A percentile compares a stretch with the other conserved stretches of the same genome.
phyloP scores from a whole-genome alignment of 2,329 filamentous ascomycete genomes.

The Paraconiothyrium brasiliense region DNA sequence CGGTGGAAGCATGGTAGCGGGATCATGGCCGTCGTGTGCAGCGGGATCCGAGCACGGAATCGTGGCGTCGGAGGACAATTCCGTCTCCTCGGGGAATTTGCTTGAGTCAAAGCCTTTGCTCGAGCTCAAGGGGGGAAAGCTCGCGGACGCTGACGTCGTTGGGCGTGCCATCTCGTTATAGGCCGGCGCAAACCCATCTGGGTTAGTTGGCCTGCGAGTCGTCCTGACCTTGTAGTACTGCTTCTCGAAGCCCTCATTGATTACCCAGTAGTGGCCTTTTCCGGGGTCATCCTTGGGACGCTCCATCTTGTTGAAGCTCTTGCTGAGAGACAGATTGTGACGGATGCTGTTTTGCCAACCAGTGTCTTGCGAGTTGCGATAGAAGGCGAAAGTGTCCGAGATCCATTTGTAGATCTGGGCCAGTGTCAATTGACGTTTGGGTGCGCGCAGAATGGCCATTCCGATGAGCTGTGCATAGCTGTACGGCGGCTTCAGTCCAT shows the following conservation, averaged over 20 bases:
- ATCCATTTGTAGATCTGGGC: slow-evolving; percentile 99
- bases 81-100: slow-evolving; percentile 60
- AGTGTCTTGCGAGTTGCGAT: slow-evolving; percentile 77
- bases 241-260: slow-evolving; percentile 87
- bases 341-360: slow-evolving; percentile 99
- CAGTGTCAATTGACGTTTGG: slow-evolving; percentile 83
- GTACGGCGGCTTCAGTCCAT: slow-evolving; percentile 86
- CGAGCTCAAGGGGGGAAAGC: slow-evolving; percentile 48
- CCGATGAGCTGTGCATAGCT: slow-evolving; percentile 96
- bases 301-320: slow-evolving; percentile 95
- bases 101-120: slow-evolving; percentile 59
- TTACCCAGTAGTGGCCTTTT: slow-evolving; percentile 97
- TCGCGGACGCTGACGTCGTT: slow-evolving; percentile 49
- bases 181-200: slow-evolving; percentile 45
- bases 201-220: slow-evolving; percentile 62
- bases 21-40: slow-evolving; percentile 57
- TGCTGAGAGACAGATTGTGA: slow-evolving; percentile 96
- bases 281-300: slow-evolving; percentile 96
- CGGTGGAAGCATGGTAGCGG: slow-evolving; percentile 55
- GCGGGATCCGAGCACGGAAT: slow-evolving; percentile 62
- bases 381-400: slow-evolving; percentile 91
- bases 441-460: slow-evolving; percentile 93
- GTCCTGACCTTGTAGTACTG: slow-evolving; percentile 91
- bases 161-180: slow-evolving; percentile 48
- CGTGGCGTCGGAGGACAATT: slow-evolving; percentile 61